Conservation (phyloP, 257 asterid species). For the Agastache rugosa region DNA sequence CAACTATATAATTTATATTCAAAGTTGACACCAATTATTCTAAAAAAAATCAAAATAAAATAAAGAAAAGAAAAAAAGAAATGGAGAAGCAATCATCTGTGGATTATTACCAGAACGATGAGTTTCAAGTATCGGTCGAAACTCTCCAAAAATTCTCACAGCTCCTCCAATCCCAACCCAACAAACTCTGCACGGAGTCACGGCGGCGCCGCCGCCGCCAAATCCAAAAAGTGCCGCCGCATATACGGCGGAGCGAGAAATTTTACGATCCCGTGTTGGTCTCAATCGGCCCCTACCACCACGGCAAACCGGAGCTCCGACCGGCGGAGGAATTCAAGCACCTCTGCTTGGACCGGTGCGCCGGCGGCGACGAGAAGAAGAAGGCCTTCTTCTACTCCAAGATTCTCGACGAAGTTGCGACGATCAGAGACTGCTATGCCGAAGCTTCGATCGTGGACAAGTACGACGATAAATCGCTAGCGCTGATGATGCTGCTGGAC, state of each 20-base stretch:
- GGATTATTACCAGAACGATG: too few species aligned
- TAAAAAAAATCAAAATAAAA: too few species aligned
- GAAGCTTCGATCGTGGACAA: not conserved
- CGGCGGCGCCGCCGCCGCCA: too few species aligned
- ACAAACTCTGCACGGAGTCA: not conserved
- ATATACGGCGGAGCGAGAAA: not conserved
- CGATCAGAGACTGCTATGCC: not conserved
- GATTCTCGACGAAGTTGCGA: not conserved
- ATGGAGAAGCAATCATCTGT: too few species aligned
- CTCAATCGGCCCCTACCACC: slow-evolving; percentile 27
- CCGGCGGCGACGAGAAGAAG: not conserved
- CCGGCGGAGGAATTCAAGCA: not conserved
- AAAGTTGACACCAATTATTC: too few species aligned
- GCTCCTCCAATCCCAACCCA: not conserved
- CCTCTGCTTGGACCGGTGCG: slow-evolving; percentile 4
- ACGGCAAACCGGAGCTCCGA: not conserved
- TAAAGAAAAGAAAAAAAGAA: too few species aligned
- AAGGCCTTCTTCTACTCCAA: not conserved
- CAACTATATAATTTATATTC: too few species aligned
- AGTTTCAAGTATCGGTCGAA: too few species aligned
- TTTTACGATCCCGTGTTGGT: not conserved
- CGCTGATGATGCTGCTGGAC: slow-evolving; percentile 24
- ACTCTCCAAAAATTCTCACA: too few species aligned
- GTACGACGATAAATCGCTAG: not conserved
- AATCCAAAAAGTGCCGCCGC: not conserved